phyloP scores from a whole-genome alignment of 345 rosid species.

The Erodium maritimum region DNA sequence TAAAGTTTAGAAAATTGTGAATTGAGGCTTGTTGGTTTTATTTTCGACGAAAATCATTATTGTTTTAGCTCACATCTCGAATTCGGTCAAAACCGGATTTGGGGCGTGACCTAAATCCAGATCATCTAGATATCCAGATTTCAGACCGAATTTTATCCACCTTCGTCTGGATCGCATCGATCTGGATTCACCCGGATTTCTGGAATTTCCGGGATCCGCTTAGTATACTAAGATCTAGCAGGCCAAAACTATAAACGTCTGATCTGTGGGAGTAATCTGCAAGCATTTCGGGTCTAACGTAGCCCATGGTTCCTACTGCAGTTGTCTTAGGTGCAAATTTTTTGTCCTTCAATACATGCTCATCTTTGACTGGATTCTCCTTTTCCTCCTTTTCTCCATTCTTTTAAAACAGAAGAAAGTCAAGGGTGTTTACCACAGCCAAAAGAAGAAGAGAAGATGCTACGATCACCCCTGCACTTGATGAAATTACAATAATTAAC shows the following conservation, averaged over 20 bases:
- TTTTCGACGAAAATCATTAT: too few relatives aligned
- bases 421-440: neutral
- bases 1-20: too few relatives aligned
- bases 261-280: neutral
- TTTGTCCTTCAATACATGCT: neutral
- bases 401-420: neutral
- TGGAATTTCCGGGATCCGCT: too few relatives aligned
- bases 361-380: neutral
- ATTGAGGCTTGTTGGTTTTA: too few relatives aligned
- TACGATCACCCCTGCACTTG: neutral
- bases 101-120: too few relatives aligned
- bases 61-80: too few relatives aligned
- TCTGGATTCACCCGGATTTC: conserved; percentile 13
- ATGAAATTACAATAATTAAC: neutral
- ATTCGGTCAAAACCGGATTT: too few relatives aligned
- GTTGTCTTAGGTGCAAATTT: conserved; percentile 12
- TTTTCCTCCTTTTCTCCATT: neutral
- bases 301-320: conserved; percentile 27
- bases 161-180: neutral
- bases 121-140: too few relatives aligned
- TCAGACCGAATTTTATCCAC: too few relatives aligned
- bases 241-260: conserved; percentile 10
- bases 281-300: conserved; percentile 18
- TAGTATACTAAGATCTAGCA: conserved; percentile 7
- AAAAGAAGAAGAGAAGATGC: neutral